Evolutionary conservation across 176 grass and related monocot genomes (phyloP).

Genomic region (Dactylis glomerata): DNA sequence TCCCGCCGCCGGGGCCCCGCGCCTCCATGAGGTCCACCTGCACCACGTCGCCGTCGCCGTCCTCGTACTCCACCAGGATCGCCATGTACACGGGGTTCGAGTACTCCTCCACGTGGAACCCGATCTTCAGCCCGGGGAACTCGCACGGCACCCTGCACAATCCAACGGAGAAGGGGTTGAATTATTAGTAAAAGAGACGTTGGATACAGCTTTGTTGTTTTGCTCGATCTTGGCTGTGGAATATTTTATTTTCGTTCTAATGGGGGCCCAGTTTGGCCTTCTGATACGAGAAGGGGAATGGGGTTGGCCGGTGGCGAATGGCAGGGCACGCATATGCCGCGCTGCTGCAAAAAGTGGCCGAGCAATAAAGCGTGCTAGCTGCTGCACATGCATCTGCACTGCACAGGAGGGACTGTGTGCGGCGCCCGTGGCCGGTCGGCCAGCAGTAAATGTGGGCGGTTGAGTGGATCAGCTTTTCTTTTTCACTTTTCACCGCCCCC

Average conservation of each 20-base stretch:
- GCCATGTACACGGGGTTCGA: slow-evolving; percentile 80
- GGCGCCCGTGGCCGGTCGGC: not conserved
- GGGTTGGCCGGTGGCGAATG: slow-evolving; percentile 30
- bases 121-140: slow-evolving; percentile 76
- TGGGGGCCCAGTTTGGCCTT: not conserved
- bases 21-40: slow-evolving; percentile 79
- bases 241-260: not conserved
- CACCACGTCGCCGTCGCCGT: slow-evolving; percentile 86
- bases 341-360: slow-evolving; percentile 19
- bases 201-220: not conserved
- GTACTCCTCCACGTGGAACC: slow-evolving; percentile 75
- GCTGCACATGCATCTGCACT: slow-evolving; percentile 46
- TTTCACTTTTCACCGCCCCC: not conserved
- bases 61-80: slow-evolving; percentile 83
- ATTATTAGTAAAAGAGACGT: not conserved
- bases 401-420: not conserved
- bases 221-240: not conserved
- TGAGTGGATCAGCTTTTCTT: not conserved
- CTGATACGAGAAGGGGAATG: not conserved
- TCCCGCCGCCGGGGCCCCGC: not conserved
- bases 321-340: slow-evolving; percentile 12
- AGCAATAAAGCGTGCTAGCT: slow-evolving; percentile 28
- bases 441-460: slow-evolving; percentile 30
- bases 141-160: slow-evolving; percentile 71
- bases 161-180: no score